Evolutionary conservation across 768 basidiomycete species (phyloP), one percentile per base, ranked within the genome.

Genomic region (Agaricus sinodeliciosus): DNA sequence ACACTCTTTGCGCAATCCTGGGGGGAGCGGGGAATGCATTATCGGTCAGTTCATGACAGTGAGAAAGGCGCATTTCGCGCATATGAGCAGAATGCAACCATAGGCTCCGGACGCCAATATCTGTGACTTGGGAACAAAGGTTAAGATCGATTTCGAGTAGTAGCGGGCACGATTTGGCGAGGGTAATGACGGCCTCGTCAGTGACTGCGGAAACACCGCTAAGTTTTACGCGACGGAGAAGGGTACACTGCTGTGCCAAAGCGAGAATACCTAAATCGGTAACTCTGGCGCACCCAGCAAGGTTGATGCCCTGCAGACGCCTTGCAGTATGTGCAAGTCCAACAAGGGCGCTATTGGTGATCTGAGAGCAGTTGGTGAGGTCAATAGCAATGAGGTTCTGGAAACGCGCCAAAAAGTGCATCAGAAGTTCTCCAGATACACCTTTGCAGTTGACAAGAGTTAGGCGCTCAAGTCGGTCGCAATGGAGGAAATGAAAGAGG

Each of bases 111-210:
- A 94, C 73, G 27, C 89, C 77, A 12, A 74, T 64, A 63, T 96
- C 85, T 15, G 91, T 87, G 62, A 97, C 78, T 50, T 73, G 74
- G 55, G 79, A 77, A 71, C 94, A 94, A 57, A 83, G 78, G 62
- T 90, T 86, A 62, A 99, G 83, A 69, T 99, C 96, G 59, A 98
- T 83, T 68, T 99, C 96, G 52, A 99, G 80, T 22, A 99, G 79
- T 47, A 93, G 76, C 0, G 90, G 87, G 63, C 93, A 95, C 4
- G 76, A 77, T 56, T 78, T 78, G 31, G 88, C 87, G 47, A 99
- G 76, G 28, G 83, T 77, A 31, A 84, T 79, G 59, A 99, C 75
- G 25, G 93, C 76, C 22, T 66, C 67, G 61, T 95, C 90, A 0
- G 93, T 94, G 55, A 97, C 69, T 22, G 73, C 72, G 51, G 80